phyloP scores from a whole-genome alignment of 2,329 filamentous ascomycete species.

The Aspergillus sp. region DNA sequence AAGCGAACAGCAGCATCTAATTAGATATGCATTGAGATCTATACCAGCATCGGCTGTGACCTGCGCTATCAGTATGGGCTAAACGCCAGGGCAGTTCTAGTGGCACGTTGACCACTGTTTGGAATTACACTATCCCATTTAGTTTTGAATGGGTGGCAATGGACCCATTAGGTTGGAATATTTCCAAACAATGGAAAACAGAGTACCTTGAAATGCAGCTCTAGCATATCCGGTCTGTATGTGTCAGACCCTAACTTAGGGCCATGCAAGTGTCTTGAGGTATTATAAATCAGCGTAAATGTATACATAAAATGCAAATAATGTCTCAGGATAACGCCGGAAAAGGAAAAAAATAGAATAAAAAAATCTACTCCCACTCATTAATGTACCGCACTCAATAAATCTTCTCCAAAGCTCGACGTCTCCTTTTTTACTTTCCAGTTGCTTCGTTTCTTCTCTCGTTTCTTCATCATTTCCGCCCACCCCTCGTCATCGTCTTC shows the following conservation, averaged over 20 bases:
- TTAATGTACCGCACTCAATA: constrained; percentile 39
- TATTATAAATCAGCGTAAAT: constrained; percentile 10
- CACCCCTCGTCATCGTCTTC: constrained; percentile 51
- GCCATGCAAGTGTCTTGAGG: background rate
- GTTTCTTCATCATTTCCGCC: constrained; percentile 52
- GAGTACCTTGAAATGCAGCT: background rate
- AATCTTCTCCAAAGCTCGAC: constrained; percentile 37
- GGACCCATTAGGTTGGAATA: background rate
- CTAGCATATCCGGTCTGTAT: background rate
- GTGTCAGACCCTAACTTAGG: background rate
- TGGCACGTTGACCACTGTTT: background rate
- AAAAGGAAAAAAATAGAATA: constrained; percentile 3
- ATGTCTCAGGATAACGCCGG: constrained; percentile 4
- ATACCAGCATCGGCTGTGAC: too few species aligned
- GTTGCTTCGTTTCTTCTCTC: constrained; percentile 49
- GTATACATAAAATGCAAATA: constrained; percentile 6
- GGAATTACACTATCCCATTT: background rate
- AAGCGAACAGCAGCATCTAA: background rate
- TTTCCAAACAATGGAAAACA: constrained; percentile 17
- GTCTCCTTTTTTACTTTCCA: constrained; percentile 47
- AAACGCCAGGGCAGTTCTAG: too few species aligned
- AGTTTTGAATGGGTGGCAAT: background rate
- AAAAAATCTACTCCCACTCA: constrained; percentile 14
- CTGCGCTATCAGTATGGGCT: too few species aligned
- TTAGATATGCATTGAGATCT: too few species aligned